These are phyloP conservation scores for Brassica napus DNA, from an alignment of 345 rosid genomes.

Conservation along the genomic window Da-Ae NC_063442.1:41689501-41690000, in stretches of 20 bases:
- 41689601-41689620: slow-evolving; percentile 42
- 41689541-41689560: neutral
- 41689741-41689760: slow-evolving; percentile 65
- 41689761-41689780: slow-evolving; percentile 69
- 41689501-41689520: neutral
- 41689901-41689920: slow-evolving; percentile 74
- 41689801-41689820: slow-evolving; percentile 41
- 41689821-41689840: slow-evolving; percentile 62
- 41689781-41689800: slow-evolving; percentile 85
- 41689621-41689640: slow-evolving; percentile 67
- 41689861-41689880: slow-evolving; percentile 73
- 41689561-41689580: slow-evolving; percentile 39
- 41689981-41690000: slow-evolving; percentile 49
- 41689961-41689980: slow-evolving; percentile 37
- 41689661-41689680: slow-evolving; percentile 48
- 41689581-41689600: slow-evolving; percentile 67
- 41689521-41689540: neutral
- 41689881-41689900: slow-evolving; percentile 59
- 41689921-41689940: slow-evolving; percentile 43
- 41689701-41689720: slow-evolving; percentile 79
- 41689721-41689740: slow-evolving; percentile 73
- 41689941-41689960: neutral
- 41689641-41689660: slow-evolving; percentile 72
- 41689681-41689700: slow-evolving; percentile 56
- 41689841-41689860: slow-evolving; percentile 50